Evolutionary conservation across 805 yeast genomes (phyloP), one percentile per base, ranked within the genome.

Genomic region (Kodamaea nitidulidarum): DNA sequence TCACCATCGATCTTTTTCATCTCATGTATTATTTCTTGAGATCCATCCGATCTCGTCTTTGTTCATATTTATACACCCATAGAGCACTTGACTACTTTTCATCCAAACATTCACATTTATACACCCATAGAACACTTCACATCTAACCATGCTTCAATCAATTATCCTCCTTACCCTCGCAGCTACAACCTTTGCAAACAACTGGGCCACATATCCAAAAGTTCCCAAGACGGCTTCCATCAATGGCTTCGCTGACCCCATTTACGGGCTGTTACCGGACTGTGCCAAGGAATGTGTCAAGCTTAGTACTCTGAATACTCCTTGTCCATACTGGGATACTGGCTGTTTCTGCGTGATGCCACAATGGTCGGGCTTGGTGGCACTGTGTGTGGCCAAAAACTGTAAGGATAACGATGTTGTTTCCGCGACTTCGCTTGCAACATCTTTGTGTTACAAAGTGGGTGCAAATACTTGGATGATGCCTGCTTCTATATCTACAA

Each of bases 321-420:
- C 76, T 15, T 71, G 77, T 46, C 77, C 77, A 33, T 69, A 71
- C 52, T 71, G 75, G 75, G 76, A 71, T 47, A 67, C 75, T 20
- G 76, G 76, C 7, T 71, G 76, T 44, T 59, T 71, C 35, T 71
- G 76, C 50, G 71, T 70, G 21, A 68, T 71, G 72, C 69, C 73
- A 11, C 67, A 62, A 44, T 70, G 71, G 70, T 58, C 65, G 26
- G 72, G 72, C 5, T 41, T 48, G 38, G 75, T 71, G 8, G 76
- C 63, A 16, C 58, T 59, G 27, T 71, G 76, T 50, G 49, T 70
- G 39, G 73, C 71, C 21, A 41, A 51, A 14, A 45, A 51, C 18
- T 71, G 76, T 49, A 20, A 44, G 4, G 74, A 68, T 14, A 24
- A 43, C 1, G 73, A 62, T 35, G 63, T 72, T 26, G 58, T 41